Base-by-base conservation (phyloP, 2,329 filamentous ascomycete species). In the Paraconiothyrium brasiliense region DNA sequence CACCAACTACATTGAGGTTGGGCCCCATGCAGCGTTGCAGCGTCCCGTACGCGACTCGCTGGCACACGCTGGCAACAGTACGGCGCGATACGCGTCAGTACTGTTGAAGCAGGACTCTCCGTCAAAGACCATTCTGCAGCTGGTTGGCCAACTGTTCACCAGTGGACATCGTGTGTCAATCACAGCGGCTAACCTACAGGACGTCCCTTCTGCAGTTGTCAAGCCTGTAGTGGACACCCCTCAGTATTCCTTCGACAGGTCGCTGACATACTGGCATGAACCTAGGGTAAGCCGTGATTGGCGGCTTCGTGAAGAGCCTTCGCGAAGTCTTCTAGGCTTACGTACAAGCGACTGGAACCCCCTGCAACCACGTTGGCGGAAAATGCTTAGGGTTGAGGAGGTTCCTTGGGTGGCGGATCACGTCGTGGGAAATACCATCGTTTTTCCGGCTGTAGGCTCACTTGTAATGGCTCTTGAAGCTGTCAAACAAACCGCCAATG, bases 341-440 rank as follows among this genome's bases (percentile, higher is more conserved):
- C 54, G 37, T 3, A 39, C 54, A 3, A 43, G 16, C 4, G 59
- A 73, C 74, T 34, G 72, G 75, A 63, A 75, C 3, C 66, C 63
- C 2, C 49, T 68, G 5, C 67, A 72, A n/a, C 67, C 73, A 0
- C 44, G 54, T 32, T 85, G 84, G 84, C 75, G 83, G 14, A 82
- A 82, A 43, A 70, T 82, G 41, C 71, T 84, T n/a, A 72, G 74
- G 4, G 34, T 39, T 24, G 49, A 52, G 6, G 34, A 39, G n/a
- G 11, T 52, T 10, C 49, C 67, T 4, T 77, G 67, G 73, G 22
- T 73, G 20, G 51, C 50, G 2, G 62, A 73, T 44, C 75, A 78
- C 47, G 57, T 49, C 10, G 60, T 73, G 10, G 48, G 34, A 8
- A 61, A 61, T 14, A 59, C 54, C 0, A 58, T 68, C 6, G 27